phyloP scores from a whole-genome alignment of 345 rosid species.

The Dimocarpus longan region DNA sequence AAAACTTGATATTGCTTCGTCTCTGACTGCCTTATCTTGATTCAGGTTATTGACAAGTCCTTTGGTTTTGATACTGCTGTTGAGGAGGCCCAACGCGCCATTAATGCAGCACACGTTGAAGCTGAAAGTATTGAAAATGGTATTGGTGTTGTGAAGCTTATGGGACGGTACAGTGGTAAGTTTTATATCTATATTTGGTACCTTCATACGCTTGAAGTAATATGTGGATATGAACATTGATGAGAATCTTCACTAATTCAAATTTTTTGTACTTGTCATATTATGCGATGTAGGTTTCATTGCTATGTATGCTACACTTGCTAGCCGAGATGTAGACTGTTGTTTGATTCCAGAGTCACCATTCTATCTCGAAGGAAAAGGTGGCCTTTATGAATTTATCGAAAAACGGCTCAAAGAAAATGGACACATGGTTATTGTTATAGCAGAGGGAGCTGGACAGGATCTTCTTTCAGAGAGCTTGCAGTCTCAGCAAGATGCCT shows the following conservation, averaged over 20 bases:
- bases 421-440: slow-evolving; percentile 87
- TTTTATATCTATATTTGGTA: slow-evolving; percentile 9
- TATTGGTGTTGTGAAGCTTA: slow-evolving; percentile 86
- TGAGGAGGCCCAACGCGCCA: slow-evolving; percentile 97
- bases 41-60: slow-evolving; percentile 89
- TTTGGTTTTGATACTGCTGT: slow-evolving; percentile 95
- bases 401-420: slow-evolving; percentile 64
- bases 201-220: not conserved
- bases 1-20: slow-evolving; percentile 13
- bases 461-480: slow-evolving; percentile 64
- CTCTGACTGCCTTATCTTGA: slow-evolving; percentile 16
- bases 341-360: slow-evolving; percentile 96
- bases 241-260: not conserved
- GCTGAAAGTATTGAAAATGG: slow-evolving; percentile 76
- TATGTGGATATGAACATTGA: slow-evolving; percentile 7
- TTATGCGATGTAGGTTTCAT: slow-evolving; percentile 55
- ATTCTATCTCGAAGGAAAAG: slow-evolving; percentile 83
- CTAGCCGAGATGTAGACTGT: slow-evolving; percentile 90
- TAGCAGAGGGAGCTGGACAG: slow-evolving; percentile 94
- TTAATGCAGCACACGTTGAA: slow-evolving; percentile 92
- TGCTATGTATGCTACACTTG: slow-evolving; percentile 82
- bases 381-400: slow-evolving; percentile 76
- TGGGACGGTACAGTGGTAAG: slow-evolving; percentile 90
- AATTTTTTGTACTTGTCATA: slow-evolving; percentile 3
- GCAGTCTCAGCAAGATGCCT: slow-evolving; percentile 67